Conservation (phyloP, 2,329 filamentous ascomycete genomes). For the Talaromyces sp. region DNA sequence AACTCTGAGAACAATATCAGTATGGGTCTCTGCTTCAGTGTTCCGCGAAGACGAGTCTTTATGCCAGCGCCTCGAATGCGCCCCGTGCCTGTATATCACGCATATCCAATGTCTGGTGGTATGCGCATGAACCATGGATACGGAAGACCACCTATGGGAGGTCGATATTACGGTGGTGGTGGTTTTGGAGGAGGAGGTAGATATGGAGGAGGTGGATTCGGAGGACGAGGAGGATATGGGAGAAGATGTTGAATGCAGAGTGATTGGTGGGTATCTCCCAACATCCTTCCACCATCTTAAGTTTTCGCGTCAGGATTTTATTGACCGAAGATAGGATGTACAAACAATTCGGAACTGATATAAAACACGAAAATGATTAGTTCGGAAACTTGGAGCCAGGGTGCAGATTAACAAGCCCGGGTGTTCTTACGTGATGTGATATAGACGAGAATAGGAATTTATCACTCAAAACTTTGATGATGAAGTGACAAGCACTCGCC, state of each 20-base stretch:
- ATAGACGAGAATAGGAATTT: background rate
- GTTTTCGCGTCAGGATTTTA: too few relatives aligned
- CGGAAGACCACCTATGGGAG: background rate
- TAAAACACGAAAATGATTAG: background rate
- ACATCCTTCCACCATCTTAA: background rate
- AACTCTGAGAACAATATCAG: background rate
- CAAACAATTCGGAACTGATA: background rate
- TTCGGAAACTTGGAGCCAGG: background rate
- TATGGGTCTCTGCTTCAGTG: slow-evolving; percentile 11
- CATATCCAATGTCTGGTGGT: slow-evolving; percentile 6
- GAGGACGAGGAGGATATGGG: background rate
- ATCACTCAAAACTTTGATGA: background rate
- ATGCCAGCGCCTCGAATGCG: background rate
- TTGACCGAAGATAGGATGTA: background rate
- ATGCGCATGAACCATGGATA: background rate
- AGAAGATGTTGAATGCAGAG: background rate
- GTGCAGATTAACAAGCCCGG: background rate
- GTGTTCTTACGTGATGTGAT: background rate
- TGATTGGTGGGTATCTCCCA: background rate
- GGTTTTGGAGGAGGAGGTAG: background rate
- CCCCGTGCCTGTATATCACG: background rate
- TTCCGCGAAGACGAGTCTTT: background rate
- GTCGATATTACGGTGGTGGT: background rate
- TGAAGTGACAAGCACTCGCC: background rate
- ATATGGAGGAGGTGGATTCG: background rate